These are phyloP conservation scores for Niebla homalea DNA, from an alignment of 495 filamentous ascomycete genomes.

Conservation along the genomic window DNA sequence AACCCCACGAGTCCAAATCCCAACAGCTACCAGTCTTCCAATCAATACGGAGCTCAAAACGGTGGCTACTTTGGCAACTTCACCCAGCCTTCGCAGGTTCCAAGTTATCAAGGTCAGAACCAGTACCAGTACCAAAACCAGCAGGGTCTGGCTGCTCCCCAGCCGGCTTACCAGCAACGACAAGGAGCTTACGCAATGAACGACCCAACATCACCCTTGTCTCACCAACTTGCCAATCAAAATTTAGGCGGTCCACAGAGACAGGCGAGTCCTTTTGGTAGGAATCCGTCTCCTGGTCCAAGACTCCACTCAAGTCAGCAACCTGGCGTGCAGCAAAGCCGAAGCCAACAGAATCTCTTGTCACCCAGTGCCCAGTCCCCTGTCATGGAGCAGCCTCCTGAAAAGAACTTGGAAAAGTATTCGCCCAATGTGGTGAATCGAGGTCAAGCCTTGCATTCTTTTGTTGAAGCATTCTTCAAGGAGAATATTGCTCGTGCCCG, in stretches of 20 bases:
- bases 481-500: conserved; percentile 86
- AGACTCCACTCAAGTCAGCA: conserved; percentile 59
- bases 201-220: conserved; percentile 65
- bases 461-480: conserved; percentile 85
- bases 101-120: conserved; percentile 43
- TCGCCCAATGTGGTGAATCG: conserved; percentile 69
- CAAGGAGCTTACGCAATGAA: conserved; percentile 30
- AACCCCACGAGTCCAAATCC: conserved; percentile 11
- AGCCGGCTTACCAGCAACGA: conserved; percentile 22
- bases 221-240: conserved; percentile 94
- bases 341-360: conserved; percentile 32
- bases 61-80: conserved; percentile 57
- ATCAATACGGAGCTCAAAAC: conserved; percentile 32
- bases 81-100: conserved; percentile 31
- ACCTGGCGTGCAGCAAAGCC: conserved; percentile 36
- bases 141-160: conserved; percentile 11
- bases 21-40: conserved; percentile 34
- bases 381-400: conserved; percentile 41
- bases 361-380: conserved; percentile 49
- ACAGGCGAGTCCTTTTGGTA: conserved; percentile 49
- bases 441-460: conserved; percentile 37
- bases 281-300: conserved; percentile 56
- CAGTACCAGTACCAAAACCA: conserved; percentile 37
- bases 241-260: conserved; percentile 64
- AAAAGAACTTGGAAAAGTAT: conserved; percentile 65